Percentiles rank a stretch among this genome's conserved stretches.
Conservation (phyloP, 306 rosid genomes). For the Inga laurina region DNA sequence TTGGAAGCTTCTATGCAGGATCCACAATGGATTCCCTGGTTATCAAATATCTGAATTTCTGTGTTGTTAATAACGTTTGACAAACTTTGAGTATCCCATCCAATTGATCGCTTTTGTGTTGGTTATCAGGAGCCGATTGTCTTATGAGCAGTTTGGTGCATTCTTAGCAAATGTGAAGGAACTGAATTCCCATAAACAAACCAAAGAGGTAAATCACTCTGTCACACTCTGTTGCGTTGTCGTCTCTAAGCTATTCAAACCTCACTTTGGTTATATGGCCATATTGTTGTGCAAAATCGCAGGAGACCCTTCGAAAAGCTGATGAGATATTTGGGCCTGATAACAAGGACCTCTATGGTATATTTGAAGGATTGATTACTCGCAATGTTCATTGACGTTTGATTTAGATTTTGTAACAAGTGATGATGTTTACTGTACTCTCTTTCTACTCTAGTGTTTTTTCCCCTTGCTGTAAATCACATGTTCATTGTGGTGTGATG, state of each 20-base stretch:
- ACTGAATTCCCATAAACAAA: constrained; percentile 85
- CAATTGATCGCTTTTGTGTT: not conserved
- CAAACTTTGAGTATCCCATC: not conserved
- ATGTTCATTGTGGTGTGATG: constrained; percentile 26
- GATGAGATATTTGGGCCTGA: constrained; percentile 92
- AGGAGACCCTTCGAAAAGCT: constrained; percentile 89
- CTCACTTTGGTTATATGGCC: not conserved
- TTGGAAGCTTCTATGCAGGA: not conserved
- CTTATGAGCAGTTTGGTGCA: constrained; percentile 95
- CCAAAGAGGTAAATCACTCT: constrained; percentile 66
- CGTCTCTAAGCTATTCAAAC: not conserved
- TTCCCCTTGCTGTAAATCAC: constrained; percentile 16
- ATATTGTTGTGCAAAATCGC: constrained; percentile 30
- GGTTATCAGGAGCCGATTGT: constrained; percentile 81
- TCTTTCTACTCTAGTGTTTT: not conserved
- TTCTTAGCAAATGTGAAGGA: constrained; percentile 92
- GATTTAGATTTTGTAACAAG: constrained; percentile 28
- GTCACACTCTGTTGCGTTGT: not conserved
- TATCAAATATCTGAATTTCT: not conserved
- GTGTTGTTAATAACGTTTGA: constrained; percentile 3
- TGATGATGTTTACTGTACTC: not conserved
- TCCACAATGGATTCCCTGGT: not conserved
- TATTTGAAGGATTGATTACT: constrained; percentile 86
- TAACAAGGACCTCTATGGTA: constrained; percentile 77
- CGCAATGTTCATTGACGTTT: constrained; percentile 65